Conservation (phyloP, 441 rosid species). For the Aquilaria agallochum region DNA sequence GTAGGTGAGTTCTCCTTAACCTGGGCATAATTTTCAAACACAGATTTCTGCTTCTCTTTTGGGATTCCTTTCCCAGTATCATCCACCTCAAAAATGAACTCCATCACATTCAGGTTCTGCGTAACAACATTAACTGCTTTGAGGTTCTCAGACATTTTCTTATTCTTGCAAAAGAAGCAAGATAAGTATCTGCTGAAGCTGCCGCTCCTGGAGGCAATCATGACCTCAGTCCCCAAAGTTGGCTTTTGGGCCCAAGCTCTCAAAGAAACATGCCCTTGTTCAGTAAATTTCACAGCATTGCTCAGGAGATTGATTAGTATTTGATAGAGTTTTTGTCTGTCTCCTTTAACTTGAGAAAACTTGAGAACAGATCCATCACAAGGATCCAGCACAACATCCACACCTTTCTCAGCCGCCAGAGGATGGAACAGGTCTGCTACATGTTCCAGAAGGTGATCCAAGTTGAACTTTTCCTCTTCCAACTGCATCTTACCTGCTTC, state of each 20-base stretch:
- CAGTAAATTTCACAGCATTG: conserved; percentile 84
- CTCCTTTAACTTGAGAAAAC: conserved; percentile 56
- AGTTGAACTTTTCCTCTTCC: conserved; percentile 64
- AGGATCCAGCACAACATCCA: conserved; percentile 65
- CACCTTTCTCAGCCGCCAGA: conserved; percentile 51
- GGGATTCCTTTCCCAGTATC: conserved; percentile 93
- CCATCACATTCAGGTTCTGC: conserved; percentile 27
- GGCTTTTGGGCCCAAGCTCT: conserved; percentile 60
- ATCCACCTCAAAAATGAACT: conserved; percentile 68
- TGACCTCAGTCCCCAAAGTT: conserved; percentile 19
- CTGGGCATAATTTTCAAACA: conserved; percentile 83
- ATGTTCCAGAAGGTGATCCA: conserved; percentile 56
- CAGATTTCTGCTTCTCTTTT: conserved; percentile 48
- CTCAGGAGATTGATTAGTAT: conserved; percentile 56
- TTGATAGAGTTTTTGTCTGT: conserved; percentile 56
- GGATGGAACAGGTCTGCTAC: conserved; percentile 58
- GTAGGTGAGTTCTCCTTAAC: conserved; percentile 60
- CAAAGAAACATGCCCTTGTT: conserved; percentile 52
- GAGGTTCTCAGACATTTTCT: conserved; percentile 10
- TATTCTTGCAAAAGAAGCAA: conserved; percentile 19
- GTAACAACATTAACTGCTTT: conserved; percentile 11
- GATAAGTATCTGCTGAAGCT: conserved; percentile 17
- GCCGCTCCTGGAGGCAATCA: conserved; percentile 20
- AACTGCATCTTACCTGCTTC: conserved; percentile 81
- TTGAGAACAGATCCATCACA: conserved; percentile 53